These are phyloP conservation scores for Cyclostephanos invisitatus DNA, from an alignment of 108 stramenopile species.

Conservation along the genomic window DNA sequence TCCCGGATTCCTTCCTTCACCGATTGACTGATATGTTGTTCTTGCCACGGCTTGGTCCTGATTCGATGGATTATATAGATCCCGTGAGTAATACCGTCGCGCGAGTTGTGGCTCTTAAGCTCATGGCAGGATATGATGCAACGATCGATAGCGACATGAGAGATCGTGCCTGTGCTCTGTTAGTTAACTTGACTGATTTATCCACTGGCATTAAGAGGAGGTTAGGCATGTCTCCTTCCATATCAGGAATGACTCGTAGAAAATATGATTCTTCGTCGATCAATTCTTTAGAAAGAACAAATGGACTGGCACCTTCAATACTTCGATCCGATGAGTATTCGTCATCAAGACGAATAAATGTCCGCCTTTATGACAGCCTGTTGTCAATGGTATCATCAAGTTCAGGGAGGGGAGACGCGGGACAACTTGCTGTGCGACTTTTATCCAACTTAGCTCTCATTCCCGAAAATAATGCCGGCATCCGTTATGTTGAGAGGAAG, in stretches of 20 bases:
- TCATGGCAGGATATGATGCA: slow-evolving; percentile 70
- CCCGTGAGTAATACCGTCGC: slow-evolving; percentile 69
- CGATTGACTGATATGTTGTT: slow-evolving; percentile 70
- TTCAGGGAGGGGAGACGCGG: slow-evolving; percentile 72
- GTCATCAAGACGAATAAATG: slow-evolving; percentile 42
- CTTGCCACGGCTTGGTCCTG: slow-evolving; percentile 73
- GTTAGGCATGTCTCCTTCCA: slow-evolving; percentile 41
- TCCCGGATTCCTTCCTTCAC: slow-evolving; percentile 61
- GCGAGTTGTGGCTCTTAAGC: slow-evolving; percentile 62
- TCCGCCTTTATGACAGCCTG: slow-evolving; percentile 69
- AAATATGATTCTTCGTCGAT: slow-evolving; percentile 5
- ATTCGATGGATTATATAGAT: slow-evolving; percentile 79
- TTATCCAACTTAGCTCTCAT: slow-evolving; percentile 63
- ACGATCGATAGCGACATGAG: slow-evolving; percentile 81
- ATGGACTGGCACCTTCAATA: slow-evolving; percentile 25
- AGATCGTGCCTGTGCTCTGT: slow-evolving; percentile 76
- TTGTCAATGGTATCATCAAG: slow-evolving; percentile 68
- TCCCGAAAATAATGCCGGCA: slow-evolving; percentile 55
- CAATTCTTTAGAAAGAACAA: slow-evolving; percentile 1
- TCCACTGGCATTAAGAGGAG: slow-evolving; percentile 58
- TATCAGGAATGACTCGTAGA: slow-evolving; percentile 22
- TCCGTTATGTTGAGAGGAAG: slow-evolving; percentile 66
- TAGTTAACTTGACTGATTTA: slow-evolving; percentile 71
- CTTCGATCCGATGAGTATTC: slow-evolving; percentile 21
- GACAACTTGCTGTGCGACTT: slow-evolving; percentile 59